phyloP scores from a whole-genome alignment of 129 eudicot genomes.

The Pseudognaphalium luteoalbum region DNA sequence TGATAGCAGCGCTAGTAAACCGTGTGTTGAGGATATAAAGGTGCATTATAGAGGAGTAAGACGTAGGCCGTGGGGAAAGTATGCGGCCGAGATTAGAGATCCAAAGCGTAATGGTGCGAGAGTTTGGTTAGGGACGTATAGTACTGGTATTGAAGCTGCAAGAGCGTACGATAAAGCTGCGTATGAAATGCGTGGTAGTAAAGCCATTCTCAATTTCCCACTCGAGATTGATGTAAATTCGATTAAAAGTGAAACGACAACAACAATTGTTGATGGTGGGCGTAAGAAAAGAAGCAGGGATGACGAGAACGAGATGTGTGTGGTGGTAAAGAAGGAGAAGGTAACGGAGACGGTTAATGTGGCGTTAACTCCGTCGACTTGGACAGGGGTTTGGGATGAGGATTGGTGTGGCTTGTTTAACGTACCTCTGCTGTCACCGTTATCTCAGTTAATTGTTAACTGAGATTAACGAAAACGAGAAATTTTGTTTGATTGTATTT shows the following conservation, averaged over 20 bases:
- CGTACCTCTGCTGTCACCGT: not conserved
- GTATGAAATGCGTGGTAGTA: conserved; percentile 64
- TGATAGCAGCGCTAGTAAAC: not conserved
- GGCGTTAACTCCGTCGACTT: not conserved
- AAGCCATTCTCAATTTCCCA: conserved; percentile 83
- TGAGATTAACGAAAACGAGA: not conserved
- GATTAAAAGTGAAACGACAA: not conserved
- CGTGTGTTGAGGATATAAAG: not conserved
- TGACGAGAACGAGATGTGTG: not conserved
- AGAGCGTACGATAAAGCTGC: conserved; percentile 83
- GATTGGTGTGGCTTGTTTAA: not conserved
- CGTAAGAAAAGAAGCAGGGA: not conserved
- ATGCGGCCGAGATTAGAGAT: conserved; percentile 88
- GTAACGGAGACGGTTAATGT: not conserved
- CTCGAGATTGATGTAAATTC: conserved; percentile 40
- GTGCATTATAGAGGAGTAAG: conserved; percentile 66
- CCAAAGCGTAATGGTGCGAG: conserved; percentile 70
- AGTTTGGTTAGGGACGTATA: conserved; percentile 83
- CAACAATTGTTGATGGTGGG: not conserved
- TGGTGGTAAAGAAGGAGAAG: not conserved
- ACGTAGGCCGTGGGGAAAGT: conserved; percentile 90
- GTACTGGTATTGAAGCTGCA: conserved; percentile 68
- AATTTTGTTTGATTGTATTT: not conserved
- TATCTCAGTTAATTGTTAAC: not conserved
- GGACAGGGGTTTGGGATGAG: not conserved